A percentile compares a stretch with the other conserved stretches of the same genome.
Conservation (phyloP, 257 asterid genomes). For the Solanum sparsipilum region DNA sequence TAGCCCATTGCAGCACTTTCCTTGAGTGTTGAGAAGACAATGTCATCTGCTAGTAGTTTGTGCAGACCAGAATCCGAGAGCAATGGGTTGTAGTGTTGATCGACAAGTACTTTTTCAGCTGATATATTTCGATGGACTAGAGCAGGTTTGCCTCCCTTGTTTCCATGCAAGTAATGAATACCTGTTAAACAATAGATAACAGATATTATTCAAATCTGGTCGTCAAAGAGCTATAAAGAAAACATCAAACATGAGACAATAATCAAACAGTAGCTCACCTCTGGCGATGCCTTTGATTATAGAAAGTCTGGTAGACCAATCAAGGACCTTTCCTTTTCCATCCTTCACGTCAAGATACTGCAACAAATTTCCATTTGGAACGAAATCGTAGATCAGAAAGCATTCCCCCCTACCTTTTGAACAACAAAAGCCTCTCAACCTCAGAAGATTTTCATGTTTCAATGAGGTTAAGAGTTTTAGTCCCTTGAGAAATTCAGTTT, state of each 20-base stretch:
- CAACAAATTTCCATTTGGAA: slow-evolving; percentile 72
- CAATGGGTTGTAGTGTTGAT: slow-evolving; percentile 62
- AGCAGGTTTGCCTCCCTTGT: slow-evolving; percentile 36
- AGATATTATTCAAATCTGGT: not conserved
- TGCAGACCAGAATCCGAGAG: slow-evolving; percentile 78
- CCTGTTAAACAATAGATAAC: slow-evolving; percentile 28
- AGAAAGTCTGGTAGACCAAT: slow-evolving; percentile 62
- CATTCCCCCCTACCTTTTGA: slow-evolving; percentile 95
- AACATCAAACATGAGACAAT: not conserved
- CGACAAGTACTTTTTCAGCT: slow-evolving; percentile 82
- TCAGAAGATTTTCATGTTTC: slow-evolving; percentile 69
- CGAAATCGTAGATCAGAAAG: slow-evolving; percentile 77
- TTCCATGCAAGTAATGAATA: slow-evolving; percentile 67
- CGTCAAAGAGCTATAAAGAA: not conserved
- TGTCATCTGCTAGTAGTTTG: slow-evolving; percentile 78
- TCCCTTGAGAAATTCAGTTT: slow-evolving; percentile 66
- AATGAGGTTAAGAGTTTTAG: slow-evolving; percentile 59
- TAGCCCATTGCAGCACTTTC: slow-evolving; percentile 97
- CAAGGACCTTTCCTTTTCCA: slow-evolving; percentile 51
- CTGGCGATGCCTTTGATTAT: slow-evolving; percentile 77
- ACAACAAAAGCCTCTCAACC: slow-evolving; percentile 92
- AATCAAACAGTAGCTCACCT: slow-evolving; percentile 34
- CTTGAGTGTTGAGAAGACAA: slow-evolving; percentile 73
- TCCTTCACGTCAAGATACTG: slow-evolving; percentile 56
- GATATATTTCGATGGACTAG: slow-evolving; percentile 79